Conservation (phyloP, 106 monocot genomes). For the Dioscorea zingiberensis region DNA sequence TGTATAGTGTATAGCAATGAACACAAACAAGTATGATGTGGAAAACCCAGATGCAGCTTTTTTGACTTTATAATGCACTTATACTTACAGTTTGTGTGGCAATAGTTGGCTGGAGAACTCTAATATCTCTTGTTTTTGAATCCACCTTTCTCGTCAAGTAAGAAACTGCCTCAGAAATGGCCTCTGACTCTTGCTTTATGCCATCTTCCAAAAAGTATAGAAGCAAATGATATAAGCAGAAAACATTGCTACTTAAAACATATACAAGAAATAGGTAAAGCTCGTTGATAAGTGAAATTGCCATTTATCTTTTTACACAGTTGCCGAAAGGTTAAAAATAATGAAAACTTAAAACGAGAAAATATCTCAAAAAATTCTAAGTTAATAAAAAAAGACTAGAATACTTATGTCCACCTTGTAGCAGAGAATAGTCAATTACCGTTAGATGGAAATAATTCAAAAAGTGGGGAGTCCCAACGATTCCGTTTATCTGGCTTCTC, state of each 20-base stretch:
- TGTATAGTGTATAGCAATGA: too few species aligned
- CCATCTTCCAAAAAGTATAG: slow-evolving; percentile 30
- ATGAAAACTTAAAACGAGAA: too few species aligned
- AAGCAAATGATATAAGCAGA: background rate
- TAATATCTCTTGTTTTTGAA: slow-evolving; percentile 81
- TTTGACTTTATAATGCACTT: background rate
- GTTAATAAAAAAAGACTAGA: too few species aligned
- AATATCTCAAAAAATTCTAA: too few species aligned
- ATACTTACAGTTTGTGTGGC: slow-evolving; percentile 87
- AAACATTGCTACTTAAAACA: too few species aligned
- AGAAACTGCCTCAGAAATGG: slow-evolving; percentile 68
- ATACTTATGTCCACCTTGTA: too few species aligned
- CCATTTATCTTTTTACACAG: too few species aligned
- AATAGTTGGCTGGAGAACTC: slow-evolving; percentile 91
- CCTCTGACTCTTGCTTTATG: slow-evolving; percentile 45
- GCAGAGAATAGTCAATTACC: slow-evolving; percentile 27
- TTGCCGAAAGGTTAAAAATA: too few species aligned
- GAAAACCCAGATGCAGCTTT: background rate
- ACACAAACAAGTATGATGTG: too few species aligned
- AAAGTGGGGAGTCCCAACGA: slow-evolving; percentile 97
- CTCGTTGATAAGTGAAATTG: too few species aligned
- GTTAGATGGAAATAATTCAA: slow-evolving; percentile 79
- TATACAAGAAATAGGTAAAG: too few species aligned
- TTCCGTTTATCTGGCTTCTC: slow-evolving; percentile 86
- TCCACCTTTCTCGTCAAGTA: slow-evolving; percentile 86